A percentile compares a stretch with the other conserved stretches of the same genome.
phyloP scores from a whole-genome alignment of 2,329 filamentous ascomycete genomes.

The Epichloe elymi region DNA sequence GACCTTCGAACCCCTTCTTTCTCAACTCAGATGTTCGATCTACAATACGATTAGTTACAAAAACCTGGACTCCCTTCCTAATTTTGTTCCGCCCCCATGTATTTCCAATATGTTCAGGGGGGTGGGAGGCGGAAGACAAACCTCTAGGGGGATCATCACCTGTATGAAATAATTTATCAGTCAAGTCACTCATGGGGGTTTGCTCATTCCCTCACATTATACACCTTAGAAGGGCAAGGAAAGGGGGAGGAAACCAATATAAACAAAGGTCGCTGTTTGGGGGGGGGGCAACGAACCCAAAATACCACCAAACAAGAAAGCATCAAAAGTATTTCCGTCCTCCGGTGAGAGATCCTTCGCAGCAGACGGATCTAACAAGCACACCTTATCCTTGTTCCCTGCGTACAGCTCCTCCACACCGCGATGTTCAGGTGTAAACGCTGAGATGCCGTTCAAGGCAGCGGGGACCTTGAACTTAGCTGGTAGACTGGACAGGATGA shows the following conservation, averaged over 20 bases:
- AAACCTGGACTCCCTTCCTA: neutral
- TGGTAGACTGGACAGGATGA: conserved; percentile 74
- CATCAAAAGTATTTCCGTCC: conserved; percentile 72
- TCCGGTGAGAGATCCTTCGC: conserved; percentile 68
- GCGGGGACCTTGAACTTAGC: conserved; percentile 51
- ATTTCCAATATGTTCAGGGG: neutral
- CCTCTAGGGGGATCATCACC: conserved; percentile 94
- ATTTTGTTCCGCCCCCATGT: neutral
- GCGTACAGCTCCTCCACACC: conserved; percentile 78
- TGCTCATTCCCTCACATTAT: neutral
- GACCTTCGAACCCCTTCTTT: conserved; percentile 81
- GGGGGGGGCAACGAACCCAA: conserved; percentile 46
- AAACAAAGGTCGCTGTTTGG: neutral
- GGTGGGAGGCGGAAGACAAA: conserved; percentile 27
- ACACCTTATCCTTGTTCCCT: conserved; percentile 60
- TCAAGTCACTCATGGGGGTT: neutral
- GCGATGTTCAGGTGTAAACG: conserved; percentile 58
- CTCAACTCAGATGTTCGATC: conserved; percentile 92
- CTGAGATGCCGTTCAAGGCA: conserved; percentile 38
- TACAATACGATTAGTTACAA: conserved; percentile 20
- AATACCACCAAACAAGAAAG: conserved; percentile 93
- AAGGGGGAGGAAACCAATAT: neutral
- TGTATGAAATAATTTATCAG: conserved; percentile 22
- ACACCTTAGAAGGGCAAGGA: neutral
- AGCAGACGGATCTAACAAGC: conserved; percentile 79